A percentile compares a stretch with the other conserved stretches of the same genome.
Evolutionary conservation across 352 stramenopile genomes (phyloP).

Genomic region (Phytophthora nicotianae): DNA sequence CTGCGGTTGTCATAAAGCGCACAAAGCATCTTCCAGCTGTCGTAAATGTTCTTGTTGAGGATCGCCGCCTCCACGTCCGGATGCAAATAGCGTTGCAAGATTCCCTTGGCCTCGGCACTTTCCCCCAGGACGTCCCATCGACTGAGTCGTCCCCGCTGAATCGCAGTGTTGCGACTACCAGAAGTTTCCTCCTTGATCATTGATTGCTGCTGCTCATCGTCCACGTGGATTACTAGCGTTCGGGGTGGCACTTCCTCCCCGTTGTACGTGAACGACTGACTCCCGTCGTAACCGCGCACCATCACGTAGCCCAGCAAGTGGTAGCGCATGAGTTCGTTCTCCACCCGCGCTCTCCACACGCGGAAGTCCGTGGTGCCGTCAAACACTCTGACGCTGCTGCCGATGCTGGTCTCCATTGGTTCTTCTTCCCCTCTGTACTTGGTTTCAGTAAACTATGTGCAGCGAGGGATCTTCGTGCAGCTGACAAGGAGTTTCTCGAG

Average conservation of each 20-base stretch:
- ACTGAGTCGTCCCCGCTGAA: slow-evolving; percentile 28
- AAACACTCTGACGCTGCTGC: slow-evolving; percentile 37
- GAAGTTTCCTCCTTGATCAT: slow-evolving; percentile 30
- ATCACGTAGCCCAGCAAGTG: slow-evolving; percentile 54
- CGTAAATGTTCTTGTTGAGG: slow-evolving; percentile 56
- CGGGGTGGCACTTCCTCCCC: slow-evolving; percentile 47
- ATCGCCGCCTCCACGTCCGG: slow-evolving; percentile 52
- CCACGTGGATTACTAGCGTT: slow-evolving; percentile 26
- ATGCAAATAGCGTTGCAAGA: slow-evolving; percentile 52
- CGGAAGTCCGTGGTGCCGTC: slow-evolving; percentile 52
- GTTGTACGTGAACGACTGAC: slow-evolving; percentile 50
- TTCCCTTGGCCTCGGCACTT: slow-evolving; percentile 53
- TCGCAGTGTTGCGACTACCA: slow-evolving; percentile 1
- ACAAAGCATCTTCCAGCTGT: slow-evolving; percentile 55
- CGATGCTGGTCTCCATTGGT: slow-evolving; percentile 20
- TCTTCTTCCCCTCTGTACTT: neutral
- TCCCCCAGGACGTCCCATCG: slow-evolving; percentile 46
- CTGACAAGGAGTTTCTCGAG: neutral
- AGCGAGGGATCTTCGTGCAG: neutral
- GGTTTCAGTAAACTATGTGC: neutral
- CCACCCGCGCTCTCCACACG: slow-evolving; percentile 48
- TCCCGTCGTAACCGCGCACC: slow-evolving; percentile 52
- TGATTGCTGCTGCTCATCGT: slow-evolving; percentile 23
- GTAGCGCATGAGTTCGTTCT: slow-evolving; percentile 61
- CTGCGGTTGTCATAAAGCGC: slow-evolving; percentile 46